Percentiles rank a stretch among this genome's conserved stretches.
These are phyloP conservation scores for Boechera stricta DNA, from an alignment of 345 rosid species.

Conservation along the genomic window DNA sequence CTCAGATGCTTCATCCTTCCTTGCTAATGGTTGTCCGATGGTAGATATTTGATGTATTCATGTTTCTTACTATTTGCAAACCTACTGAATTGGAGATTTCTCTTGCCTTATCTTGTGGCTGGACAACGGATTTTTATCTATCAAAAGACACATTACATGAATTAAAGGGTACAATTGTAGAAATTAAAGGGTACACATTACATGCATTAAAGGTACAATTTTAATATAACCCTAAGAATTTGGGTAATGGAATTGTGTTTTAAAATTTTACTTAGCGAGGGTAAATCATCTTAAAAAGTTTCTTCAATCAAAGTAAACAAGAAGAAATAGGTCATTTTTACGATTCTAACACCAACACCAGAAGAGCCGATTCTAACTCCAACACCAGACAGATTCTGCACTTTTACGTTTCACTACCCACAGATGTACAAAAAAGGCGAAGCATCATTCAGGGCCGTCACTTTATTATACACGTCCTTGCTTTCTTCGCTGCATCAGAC, in stretches of 20 bases:
- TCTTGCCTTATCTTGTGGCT: constrained; percentile 3
- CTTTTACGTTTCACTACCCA: neutral
- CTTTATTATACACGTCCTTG: neutral
- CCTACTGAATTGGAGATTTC: neutral
- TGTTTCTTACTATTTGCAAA: neutral
- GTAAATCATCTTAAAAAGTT: too few species aligned
- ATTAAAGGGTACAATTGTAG: too few species aligned
- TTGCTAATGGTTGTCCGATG: neutral
- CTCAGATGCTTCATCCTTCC: neutral
- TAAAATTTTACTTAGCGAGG: too few species aligned
- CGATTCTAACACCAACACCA: neutral
- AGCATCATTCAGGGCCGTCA: neutral
- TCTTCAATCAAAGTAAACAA: too few species aligned
- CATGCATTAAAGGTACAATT: too few species aligned
- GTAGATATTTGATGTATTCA: neutral
- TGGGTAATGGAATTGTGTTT: too few species aligned
- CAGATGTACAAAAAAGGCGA: neutral
- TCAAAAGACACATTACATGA: too few species aligned
- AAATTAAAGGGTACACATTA: too few species aligned
- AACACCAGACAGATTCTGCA: neutral
- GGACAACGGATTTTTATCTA: too few species aligned
- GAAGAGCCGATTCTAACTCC: neutral
- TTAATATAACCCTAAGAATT: too few species aligned
- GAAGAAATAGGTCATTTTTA: too few species aligned
- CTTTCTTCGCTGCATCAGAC: neutral